Conservation (phyloP, 2,329 filamentous ascomycete species). For the Hymenoscyphus fraxineus region DNA sequence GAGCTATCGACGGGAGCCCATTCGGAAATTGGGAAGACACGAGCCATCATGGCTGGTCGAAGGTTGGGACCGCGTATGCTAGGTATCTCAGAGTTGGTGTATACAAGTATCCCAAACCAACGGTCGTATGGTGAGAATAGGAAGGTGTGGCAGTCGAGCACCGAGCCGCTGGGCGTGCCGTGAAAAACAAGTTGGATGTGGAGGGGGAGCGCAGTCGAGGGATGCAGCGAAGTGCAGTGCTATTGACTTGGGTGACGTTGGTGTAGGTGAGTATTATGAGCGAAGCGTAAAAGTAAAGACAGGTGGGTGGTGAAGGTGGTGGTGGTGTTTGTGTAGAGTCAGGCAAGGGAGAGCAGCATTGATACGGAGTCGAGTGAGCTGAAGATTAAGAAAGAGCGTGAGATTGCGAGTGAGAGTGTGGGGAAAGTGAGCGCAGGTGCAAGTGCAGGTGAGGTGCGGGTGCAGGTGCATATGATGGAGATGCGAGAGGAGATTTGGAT, state of each 20-base stretch:
- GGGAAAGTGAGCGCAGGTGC: not conserved
- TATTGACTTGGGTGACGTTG: not conserved
- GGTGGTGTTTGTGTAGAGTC: not conserved
- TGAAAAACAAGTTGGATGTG: not conserved
- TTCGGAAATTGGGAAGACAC: conserved; percentile 41
- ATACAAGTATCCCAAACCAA: not conserved
- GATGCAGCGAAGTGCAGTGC: not conserved
- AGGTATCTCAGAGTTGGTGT: not conserved
- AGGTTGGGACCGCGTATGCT: not conserved
- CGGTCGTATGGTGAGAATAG: not conserved
- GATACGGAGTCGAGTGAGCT: not conserved
- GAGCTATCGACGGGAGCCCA: conserved; percentile 43
- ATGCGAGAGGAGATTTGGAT: not conserved
- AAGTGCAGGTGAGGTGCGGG: no score
- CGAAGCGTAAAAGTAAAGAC: conserved; percentile 1
- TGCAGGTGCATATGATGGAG: not conserved
- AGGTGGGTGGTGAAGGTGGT: not conserved
- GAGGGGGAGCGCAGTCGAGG: not conserved
- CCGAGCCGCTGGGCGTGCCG: not conserved
- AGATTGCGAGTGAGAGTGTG: not conserved
- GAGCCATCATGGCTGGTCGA: conserved; percentile 28
- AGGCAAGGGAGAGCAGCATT: not conserved
- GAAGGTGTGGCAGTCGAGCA: not conserved
- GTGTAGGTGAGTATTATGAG: not conserved
- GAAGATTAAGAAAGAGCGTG: not conserved